phyloP scores from a whole-genome alignment of 2,329 filamentous ascomycete species.

The Hymenoscyphus albidus region DNA sequence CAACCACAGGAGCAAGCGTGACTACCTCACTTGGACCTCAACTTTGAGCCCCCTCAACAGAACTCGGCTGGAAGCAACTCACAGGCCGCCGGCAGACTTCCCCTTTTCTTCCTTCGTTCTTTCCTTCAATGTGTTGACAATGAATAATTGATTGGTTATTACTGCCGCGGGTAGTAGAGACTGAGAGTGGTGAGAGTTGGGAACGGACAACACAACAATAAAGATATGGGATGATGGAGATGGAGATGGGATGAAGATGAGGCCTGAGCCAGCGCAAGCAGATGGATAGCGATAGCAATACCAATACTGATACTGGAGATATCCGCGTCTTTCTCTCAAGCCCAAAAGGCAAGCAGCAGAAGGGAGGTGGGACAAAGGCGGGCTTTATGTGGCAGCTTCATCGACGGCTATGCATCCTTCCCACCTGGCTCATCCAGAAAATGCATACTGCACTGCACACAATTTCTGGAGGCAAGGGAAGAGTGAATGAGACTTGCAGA shows the following conservation, averaged over 20 bases:
- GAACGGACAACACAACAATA: background rate
- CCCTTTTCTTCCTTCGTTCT: background rate
- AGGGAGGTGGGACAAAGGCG: conserved; percentile 15
- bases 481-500: conserved; percentile 13
- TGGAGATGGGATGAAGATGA: background rate
- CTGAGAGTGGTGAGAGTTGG: conserved; percentile 1
- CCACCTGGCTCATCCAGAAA: conserved; percentile 5
- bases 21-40: background rate
- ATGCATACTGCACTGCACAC: conserved; percentile 15
- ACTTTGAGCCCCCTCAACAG: background rate
- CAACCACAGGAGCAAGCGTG: background rate
- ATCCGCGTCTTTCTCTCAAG: background rate
- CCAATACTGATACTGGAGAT: conserved; percentile 16
- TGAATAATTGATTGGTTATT: background rate
- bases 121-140: background rate
- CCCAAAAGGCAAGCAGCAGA: background rate
- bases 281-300: conserved; percentile 11
- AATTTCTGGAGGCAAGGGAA: conserved; percentile 23
- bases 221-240: background rate
- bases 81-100: background rate
- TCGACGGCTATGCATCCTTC: conserved; percentile 9
- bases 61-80: background rate
- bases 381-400: conserved; percentile 20
- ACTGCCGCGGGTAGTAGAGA: background rate
- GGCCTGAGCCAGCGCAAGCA: background rate